Percentiles rank a stretch among this genome's conserved stretches.
Conservation (phyloP, 805 yeast species). For the Scheffersomyces ergatensis region DNA sequence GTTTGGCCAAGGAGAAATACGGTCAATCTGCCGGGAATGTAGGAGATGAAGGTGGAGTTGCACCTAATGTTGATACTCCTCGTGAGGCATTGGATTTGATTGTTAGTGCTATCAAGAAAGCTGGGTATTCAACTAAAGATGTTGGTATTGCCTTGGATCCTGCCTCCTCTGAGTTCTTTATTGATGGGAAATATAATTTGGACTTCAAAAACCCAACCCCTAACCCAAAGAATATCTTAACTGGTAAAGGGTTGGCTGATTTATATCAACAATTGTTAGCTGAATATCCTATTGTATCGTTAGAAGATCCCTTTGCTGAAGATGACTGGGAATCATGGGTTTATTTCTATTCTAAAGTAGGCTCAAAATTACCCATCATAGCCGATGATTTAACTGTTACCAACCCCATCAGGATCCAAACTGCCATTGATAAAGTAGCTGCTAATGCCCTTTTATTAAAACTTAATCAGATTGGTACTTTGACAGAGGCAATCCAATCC, state of each 20-base stretch:
- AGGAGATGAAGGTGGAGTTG: constrained; percentile 24
- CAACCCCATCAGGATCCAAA: constrained; percentile 16
- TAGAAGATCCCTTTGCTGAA: constrained; percentile 22
- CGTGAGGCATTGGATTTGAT: constrained; percentile 66
- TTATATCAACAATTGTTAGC: constrained; percentile 14
- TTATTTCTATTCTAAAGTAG: constrained; percentile 10
- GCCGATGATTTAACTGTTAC: constrained; percentile 23
- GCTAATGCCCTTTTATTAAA: constrained; percentile 18
- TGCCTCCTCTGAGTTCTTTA: constrained; percentile 20
- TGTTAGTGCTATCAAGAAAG: constrained; percentile 79
- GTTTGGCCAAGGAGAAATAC: constrained; percentile 15
- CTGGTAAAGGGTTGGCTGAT: constrained; percentile 16
- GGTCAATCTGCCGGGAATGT: constrained; percentile 21
- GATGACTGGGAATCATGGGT: constrained; percentile 22
- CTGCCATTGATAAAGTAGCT: constrained; percentile 17
- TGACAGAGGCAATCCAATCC: constrained; percentile 17
- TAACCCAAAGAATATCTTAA: constrained; percentile 12
- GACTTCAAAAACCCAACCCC: constrained; percentile 19
- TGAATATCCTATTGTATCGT: constrained; percentile 17
- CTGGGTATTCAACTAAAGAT: constrained; percentile 86
- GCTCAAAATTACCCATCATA: constrained; percentile 13
- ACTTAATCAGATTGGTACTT: constrained; percentile 21
- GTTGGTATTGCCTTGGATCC: constrained; percentile 45
- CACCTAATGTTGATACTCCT: constrained; percentile 17
- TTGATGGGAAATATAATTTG: constrained; percentile 18